These are phyloP conservation scores for Eimeria nieschulzi DNA, from an alignment of 169 alveolate genomes.

Conservation along the genomic window DNA sequence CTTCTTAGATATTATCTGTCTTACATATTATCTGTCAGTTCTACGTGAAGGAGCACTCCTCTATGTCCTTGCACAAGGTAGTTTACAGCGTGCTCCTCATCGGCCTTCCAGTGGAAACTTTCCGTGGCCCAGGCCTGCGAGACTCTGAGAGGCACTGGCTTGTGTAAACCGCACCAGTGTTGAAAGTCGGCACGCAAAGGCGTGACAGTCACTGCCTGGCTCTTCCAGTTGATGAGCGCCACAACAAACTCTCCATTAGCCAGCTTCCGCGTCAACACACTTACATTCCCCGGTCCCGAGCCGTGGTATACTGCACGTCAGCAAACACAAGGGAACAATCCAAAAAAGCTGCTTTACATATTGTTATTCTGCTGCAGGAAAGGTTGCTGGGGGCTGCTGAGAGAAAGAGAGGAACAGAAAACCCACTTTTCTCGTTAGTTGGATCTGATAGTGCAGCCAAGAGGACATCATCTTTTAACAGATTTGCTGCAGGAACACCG, in stretches of 20 bases:
- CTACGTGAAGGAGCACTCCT: constrained; percentile 21
- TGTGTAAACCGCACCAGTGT: constrained; percentile 5
- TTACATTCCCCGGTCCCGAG: not conserved
- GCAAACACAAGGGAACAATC: not conserved
- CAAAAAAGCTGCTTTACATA: not conserved
- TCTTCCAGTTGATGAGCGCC: constrained; percentile 1
- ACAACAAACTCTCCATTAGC: constrained; percentile 18
- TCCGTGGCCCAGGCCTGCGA: constrained; percentile 9
- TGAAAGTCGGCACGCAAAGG: not conserved
- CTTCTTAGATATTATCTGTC: not conserved
- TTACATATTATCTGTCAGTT: constrained; percentile 2
- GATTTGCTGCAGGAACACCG: not conserved
- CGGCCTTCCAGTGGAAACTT: not conserved
- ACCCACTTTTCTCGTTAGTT: not conserved
- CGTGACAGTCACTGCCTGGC: not conserved
- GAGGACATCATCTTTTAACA: constrained; percentile 1
- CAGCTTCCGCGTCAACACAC: not conserved
- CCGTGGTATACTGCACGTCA: not conserved
- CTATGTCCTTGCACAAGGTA: not conserved
- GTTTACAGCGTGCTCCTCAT: not conserved
- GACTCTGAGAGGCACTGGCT: not conserved
- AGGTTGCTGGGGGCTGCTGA: too few relatives aligned
- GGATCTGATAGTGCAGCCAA: constrained; percentile 17
- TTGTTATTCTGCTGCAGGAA: not conserved
- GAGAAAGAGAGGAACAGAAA: not conserved